Evolutionary conservation across 257 asterid genomes (phyloP).

Genomic region (Fraxinus quadrangulata): DNA sequence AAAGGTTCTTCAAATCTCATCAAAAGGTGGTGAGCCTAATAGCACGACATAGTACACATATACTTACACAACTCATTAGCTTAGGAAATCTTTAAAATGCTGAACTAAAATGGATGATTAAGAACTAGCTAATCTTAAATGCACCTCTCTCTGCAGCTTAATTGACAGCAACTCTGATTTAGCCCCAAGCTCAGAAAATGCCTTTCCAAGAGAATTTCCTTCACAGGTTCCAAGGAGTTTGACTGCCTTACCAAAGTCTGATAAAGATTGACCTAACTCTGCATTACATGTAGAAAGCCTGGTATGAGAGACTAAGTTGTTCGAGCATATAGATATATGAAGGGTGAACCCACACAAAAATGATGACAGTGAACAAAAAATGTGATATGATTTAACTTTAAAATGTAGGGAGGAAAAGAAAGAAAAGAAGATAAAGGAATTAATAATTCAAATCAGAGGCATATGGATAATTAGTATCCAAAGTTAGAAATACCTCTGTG

Average conservation of each 20-base stretch:
- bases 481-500: slow-evolving; percentile 63
- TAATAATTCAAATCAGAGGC: not conserved
- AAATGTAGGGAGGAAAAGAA: not conserved
- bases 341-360: slow-evolving; percentile 2
- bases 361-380: not conserved
- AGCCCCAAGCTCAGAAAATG: slow-evolving; percentile 87
- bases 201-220: slow-evolving; percentile 82
- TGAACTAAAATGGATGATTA: not conserved
- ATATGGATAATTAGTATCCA: not conserved
- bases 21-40: slow-evolving; percentile 89
- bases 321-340: not conserved
- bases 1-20: slow-evolving; percentile 97
- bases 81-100: slow-evolving; percentile 21
- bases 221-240: slow-evolving; percentile 83
- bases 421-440: not conserved
- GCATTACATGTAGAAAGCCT: slow-evolving; percentile 30
- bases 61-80: not conserved
- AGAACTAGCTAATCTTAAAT: not conserved
- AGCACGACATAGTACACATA: slow-evolving; percentile 22
- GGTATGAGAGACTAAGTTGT: slow-evolving; percentile 16
- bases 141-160: slow-evolving; percentile 84
- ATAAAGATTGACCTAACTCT: slow-evolving; percentile 91
- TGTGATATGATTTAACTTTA: not conserved
- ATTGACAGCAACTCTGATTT: slow-evolving; percentile 74
- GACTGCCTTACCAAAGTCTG: slow-evolving; percentile 94